These are phyloP conservation scores for Trichoderma lentiforme DNA, from an alignment of 2,329 filamentous ascomycete species.

Conservation along the genomic window DNA sequence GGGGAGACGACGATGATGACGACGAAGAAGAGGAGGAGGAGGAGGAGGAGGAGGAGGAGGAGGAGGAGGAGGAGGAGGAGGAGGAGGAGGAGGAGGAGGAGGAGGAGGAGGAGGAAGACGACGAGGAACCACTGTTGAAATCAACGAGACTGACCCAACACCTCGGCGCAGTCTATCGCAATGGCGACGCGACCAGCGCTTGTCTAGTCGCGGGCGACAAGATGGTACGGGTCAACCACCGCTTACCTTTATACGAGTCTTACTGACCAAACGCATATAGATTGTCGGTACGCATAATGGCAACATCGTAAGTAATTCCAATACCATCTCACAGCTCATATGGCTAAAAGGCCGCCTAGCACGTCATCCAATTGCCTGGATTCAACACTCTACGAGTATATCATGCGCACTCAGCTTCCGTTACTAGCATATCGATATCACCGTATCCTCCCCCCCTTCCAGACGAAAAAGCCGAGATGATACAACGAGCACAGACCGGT, in stretches of 20 bases:
- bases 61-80: conserved; percentile 65
- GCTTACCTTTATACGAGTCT: background rate
- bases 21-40: conserved; percentile 45
- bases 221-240: conserved; percentile 61
- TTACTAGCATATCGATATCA: conserved; percentile 86
- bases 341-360: conserved; percentile 48
- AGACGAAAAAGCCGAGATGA: conserved; percentile 41
- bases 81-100: conserved; percentile 45
- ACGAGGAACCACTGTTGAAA: conserved; percentile 92
- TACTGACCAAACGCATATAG: conserved; percentile 46
- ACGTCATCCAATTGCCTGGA: conserved; percentile 79
- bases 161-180: conserved; percentile 79
- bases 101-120: conserved; percentile 70
- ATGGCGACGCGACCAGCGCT: conserved; percentile 89
- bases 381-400: conserved; percentile 82
- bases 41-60: conserved; percentile 47
- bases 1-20: conserved; percentile 35
- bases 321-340: background rate
- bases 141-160: conserved; percentile 83
- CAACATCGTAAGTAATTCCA: conserved; percentile 68
- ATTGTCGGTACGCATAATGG: conserved; percentile 94
- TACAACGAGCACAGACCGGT: conserved; percentile 36
- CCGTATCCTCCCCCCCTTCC: conserved; percentile 66
- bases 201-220: conserved; percentile 93
- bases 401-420: conserved; percentile 86